Conservation (phyloP, 495 filamentous ascomycete genomes). For the Penicillium parvum region DNA sequence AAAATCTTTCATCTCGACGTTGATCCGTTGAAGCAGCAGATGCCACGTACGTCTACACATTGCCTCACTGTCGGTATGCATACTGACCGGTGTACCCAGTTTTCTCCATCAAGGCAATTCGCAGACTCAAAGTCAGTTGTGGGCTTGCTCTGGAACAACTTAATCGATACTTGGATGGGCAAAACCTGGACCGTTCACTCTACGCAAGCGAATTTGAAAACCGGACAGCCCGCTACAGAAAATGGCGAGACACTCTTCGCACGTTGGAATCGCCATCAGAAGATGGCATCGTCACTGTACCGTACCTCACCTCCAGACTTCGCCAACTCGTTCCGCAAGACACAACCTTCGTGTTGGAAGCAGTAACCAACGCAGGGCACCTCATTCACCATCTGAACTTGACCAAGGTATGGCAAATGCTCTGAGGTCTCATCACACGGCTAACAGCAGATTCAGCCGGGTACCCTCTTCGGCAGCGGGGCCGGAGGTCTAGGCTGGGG, state of each 20-base stretch:
- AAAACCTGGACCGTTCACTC: conserved; percentile 1
- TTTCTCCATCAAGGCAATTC: conserved; percentile 62
- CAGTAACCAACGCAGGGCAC: conserved; percentile 72
- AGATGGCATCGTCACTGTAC: conserved; percentile 10
- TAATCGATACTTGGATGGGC: conserved; percentile 12
- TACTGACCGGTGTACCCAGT: conserved; percentile 19
- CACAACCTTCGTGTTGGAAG: conserved; percentile 79
- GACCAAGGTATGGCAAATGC: conserved; percentile 4
- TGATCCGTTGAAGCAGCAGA: conserved; percentile 78
- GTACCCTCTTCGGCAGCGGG: conserved; percentile 45
- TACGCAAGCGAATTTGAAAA: conserved; percentile 7
- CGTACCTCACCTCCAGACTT: conserved; percentile 33
- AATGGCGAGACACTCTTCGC: conserved; percentile 5
- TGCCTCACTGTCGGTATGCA: not conserved
- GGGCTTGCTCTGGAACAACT: conserved; percentile 17
- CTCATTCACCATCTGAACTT: conserved; percentile 60
- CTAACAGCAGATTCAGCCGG: conserved; percentile 9
- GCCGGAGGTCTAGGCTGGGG: conserved; percentile 92
- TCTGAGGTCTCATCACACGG: not conserved
- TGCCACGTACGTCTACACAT: conserved; percentile 44
- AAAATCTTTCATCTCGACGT: conserved; percentile 72
- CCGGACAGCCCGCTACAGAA: conserved; percentile 5
- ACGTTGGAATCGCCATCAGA: conserved; percentile 5
- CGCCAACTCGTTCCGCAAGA: conserved; percentile 61
- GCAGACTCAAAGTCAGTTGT: conserved; percentile 28